Percentiles rank a stretch among this genome's conserved stretches.
Evolutionary conservation across 148 eudicot genomes (phyloP).

Genomic region (Linanthus parryae): DNA sequence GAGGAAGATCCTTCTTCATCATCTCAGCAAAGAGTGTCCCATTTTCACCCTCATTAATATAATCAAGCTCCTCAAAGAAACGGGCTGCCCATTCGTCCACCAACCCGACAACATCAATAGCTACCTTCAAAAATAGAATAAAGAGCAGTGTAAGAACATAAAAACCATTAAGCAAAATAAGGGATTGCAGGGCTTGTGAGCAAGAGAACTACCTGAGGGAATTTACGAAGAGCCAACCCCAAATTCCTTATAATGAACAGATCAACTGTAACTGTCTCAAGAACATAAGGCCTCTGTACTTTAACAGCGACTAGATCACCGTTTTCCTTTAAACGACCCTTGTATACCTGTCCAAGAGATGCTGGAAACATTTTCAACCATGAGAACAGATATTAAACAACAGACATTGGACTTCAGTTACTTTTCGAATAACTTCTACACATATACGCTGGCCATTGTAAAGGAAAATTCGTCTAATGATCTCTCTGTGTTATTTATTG

Average conservation of each 20-base stretch:
- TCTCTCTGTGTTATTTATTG: too few relatives aligned
- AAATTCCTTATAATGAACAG: slow-evolving; percentile 72
- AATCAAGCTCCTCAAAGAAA: slow-evolving; percentile 98
- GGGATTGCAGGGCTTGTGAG: slow-evolving; percentile 6
- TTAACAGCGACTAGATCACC: slow-evolving; percentile 98
- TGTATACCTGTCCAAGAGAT: slow-evolving; percentile 98
- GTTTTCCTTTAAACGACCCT: slow-evolving; percentile 91
- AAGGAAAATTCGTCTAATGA: too few relatives aligned
- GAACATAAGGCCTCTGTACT: slow-evolving; percentile 99
- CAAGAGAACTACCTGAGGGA: slow-evolving; percentile 65
- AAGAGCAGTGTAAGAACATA: not conserved
- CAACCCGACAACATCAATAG: slow-evolving; percentile 94
- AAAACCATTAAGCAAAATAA: slow-evolving; percentile 1
- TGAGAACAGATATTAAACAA: too few relatives aligned
- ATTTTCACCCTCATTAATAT: slow-evolving; percentile 96
- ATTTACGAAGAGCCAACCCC: slow-evolving; percentile 86
- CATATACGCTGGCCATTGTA: too few relatives aligned
- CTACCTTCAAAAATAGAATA: slow-evolving; percentile 40
- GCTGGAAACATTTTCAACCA: too few relatives aligned
- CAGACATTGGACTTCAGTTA: too few relatives aligned
- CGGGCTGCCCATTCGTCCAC: slow-evolving; percentile 99
- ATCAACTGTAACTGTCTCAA: slow-evolving; percentile 96
- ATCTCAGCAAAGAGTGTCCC: slow-evolving; percentile 91
- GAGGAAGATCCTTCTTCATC: slow-evolving; percentile 98
- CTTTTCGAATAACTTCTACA: too few relatives aligned